Evolutionary conservation across 1,284 basidiomycete genomes (phyloP).

Genomic region (Pseudozyma hubeiensis): DNA sequence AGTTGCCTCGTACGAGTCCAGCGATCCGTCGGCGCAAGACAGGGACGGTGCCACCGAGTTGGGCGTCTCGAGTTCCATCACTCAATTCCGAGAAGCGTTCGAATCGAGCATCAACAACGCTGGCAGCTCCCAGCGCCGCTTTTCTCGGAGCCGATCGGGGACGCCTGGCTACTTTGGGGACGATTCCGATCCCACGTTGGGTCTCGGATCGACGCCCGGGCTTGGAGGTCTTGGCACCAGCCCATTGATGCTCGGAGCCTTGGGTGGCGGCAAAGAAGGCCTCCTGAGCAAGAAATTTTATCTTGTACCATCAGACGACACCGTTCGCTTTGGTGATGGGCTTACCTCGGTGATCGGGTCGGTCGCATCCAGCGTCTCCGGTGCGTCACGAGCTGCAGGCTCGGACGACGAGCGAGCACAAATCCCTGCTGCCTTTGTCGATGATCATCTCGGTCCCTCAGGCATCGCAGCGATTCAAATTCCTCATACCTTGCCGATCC

Average conservation of each 20-base stretch:
- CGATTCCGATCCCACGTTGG: conserved; percentile 12
- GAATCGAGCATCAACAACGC: conserved; percentile 12
- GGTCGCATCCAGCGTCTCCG: conserved; percentile 3
- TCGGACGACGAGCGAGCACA: conserved; percentile 16
- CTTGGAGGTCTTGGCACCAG: conserved; percentile 48
- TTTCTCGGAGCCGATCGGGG: conserved; percentile 26
- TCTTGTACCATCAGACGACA: conserved; percentile 80
- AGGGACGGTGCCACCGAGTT: conserved; percentile 43
- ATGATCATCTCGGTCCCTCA: conserved; percentile 34
- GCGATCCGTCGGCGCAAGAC: conserved; percentile 6
- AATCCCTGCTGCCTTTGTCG: conserved; percentile 6
- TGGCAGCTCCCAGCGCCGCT: conserved; percentile 16
- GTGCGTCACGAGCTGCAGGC: conserved; percentile 5
- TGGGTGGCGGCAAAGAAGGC: conserved; percentile 28
- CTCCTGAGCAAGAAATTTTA: conserved; percentile 72
- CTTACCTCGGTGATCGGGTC: conserved; percentile 69
- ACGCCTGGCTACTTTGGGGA: conserved; percentile 14
- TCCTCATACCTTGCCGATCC: conserved; percentile 39
- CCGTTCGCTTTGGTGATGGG: conserved; percentile 81
- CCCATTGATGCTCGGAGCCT: conserved; percentile 38
- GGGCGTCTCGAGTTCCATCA: conserved; percentile 51
- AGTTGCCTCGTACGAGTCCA: conserved; percentile 11
- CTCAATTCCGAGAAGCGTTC: conserved; percentile 46
- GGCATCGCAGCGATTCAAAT: conserved; percentile 40
- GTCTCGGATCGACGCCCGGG: conserved; percentile 10